These are phyloP conservation scores for Aspergillus incahuasiensis DNA, from an alignment of 495 filamentous ascomycete genomes.

Conservation along the genomic window DNA sequence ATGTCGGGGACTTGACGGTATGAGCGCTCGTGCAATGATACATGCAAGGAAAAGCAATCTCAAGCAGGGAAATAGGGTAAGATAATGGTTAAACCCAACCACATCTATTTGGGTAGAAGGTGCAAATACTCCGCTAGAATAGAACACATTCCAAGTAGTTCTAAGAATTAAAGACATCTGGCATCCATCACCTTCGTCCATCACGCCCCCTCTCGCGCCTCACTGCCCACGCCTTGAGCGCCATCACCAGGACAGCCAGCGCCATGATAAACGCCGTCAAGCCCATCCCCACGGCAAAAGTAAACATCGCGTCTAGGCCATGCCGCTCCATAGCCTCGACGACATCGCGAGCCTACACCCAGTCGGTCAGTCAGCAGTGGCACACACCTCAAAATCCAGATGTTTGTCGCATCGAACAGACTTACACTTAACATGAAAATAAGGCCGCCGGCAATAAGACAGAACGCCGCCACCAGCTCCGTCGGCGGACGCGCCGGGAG, in stretches of 20 bases:
- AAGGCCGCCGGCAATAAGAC: slow-evolving; percentile 77
- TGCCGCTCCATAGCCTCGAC: slow-evolving; percentile 70
- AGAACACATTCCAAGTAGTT: too few relatives aligned
- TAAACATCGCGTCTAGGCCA: slow-evolving; percentile 77
- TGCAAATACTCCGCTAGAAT: too few relatives aligned
- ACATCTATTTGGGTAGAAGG: too few relatives aligned
- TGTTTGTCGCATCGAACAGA: too few relatives aligned
- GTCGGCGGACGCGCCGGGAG: slow-evolving; percentile 85
- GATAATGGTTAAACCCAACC: too few relatives aligned
- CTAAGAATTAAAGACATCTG: too few relatives aligned
- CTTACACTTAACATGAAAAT: slow-evolving; percentile 91
- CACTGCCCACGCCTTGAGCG: slow-evolving; percentile 84
- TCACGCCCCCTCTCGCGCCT: slow-evolving; percentile 44
- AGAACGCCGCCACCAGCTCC: slow-evolving; percentile 81
- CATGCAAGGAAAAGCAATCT: too few relatives aligned
- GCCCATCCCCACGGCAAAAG: slow-evolving; percentile 86
- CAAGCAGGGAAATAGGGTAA: too few relatives aligned
- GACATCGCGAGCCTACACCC: slow-evolving; percentile 59
- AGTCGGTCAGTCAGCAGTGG: background rate
- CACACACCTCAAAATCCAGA: too few relatives aligned
- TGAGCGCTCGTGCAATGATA: too few relatives aligned
- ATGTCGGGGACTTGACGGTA: too few relatives aligned
- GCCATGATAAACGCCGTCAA: slow-evolving; percentile 81
- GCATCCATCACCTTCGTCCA: background rate
- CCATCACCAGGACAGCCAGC: slow-evolving; percentile 68